These are phyloP conservation scores for Kwoniella shandongensis DNA, from an alignment of 768 basidiomycete genomes.

Conservation along the genomic window DNA sequence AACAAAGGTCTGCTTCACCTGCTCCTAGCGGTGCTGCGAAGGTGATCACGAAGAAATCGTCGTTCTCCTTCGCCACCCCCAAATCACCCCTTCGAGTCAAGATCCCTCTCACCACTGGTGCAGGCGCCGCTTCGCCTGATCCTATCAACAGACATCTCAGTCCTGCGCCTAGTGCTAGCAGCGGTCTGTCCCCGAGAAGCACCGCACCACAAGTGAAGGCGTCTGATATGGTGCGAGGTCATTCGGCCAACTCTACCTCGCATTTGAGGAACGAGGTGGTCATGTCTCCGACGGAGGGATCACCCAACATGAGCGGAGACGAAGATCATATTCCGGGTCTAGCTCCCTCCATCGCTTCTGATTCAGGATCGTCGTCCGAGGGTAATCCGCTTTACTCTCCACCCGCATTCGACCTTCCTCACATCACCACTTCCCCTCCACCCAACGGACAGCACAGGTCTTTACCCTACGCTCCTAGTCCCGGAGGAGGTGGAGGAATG, in stretches of 20 bases:
- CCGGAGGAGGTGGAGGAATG: background rate
- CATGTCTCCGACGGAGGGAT: constrained; percentile 1
- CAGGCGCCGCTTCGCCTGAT: background rate
- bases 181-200: constrained; percentile 16
- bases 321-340: constrained; percentile 29
- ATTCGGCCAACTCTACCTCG: constrained; percentile 9
- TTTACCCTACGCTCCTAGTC: constrained; percentile 1
- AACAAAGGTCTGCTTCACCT: background rate
- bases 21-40: constrained; percentile 1
- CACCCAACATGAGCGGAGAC: constrained; percentile 2
- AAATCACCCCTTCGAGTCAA: constrained; percentile 22
- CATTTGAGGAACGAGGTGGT: constrained; percentile 19
- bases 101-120: background rate
- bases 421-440: constrained; percentile 3
- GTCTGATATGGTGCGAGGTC: constrained; percentile 7
- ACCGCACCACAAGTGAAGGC: background rate
- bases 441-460: background rate
- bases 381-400: constrained; percentile 37
- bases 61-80: constrained; percentile 31
- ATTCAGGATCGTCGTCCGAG: constrained; percentile 37
- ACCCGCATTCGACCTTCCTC: background rate
- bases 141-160: background rate
- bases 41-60: constrained; percentile 28
- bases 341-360: constrained; percentile 38
- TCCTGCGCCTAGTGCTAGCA: constrained; percentile 1